These are phyloP conservation scores for Glarea lozoyensis DNA, from an alignment of 495 filamentous ascomycete species.

Conservation along the genomic window DNA sequence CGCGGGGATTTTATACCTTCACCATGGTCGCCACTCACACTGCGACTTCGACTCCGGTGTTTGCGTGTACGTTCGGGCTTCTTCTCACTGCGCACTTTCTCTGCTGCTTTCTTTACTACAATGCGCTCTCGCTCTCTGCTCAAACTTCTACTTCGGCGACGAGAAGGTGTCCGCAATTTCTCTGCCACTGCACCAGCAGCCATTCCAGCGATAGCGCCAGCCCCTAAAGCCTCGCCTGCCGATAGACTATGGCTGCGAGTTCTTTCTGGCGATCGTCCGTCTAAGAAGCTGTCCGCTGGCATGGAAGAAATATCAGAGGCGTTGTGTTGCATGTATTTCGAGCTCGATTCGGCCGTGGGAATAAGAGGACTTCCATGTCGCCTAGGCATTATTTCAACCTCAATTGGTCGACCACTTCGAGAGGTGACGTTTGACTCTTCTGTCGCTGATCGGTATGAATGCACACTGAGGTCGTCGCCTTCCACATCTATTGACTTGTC, in stretches of 20 bases:
- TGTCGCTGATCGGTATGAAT: conserved; percentile 63
- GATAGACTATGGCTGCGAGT: conserved; percentile 52
- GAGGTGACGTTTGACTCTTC: conserved; percentile 67
- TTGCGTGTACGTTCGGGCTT: conserved; percentile 24
- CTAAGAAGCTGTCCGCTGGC: conserved; percentile 83
- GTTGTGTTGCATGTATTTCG: conserved; percentile 45
- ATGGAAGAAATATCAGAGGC: conserved; percentile 84
- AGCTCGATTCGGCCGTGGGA: conserved; percentile 22
- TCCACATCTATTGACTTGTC: conserved; percentile 23
- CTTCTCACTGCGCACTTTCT: conserved; percentile 47
- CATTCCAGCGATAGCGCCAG: conserved; percentile 27
- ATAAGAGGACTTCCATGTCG: conserved; percentile 47
- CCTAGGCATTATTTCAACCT: conserved; percentile 70
- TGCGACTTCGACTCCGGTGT: conserved; percentile 48
- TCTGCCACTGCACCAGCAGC: conserved; percentile 38
- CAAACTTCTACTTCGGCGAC: conserved; percentile 61
- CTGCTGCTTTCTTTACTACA: conserved; percentile 55
- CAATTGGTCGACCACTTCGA: conserved; percentile 56
- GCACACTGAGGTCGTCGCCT: conserved; percentile 50
- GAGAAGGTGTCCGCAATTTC: conserved; percentile 53
- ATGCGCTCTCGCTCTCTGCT: conserved; percentile 70
- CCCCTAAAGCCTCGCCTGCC: conserved; percentile 24
- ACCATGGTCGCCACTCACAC: conserved; percentile 54
- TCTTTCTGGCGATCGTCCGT: conserved; percentile 45
- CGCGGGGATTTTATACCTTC: conserved; percentile 46